phyloP scores from a whole-genome alignment of 202 grass and related monocot species.

The Brachypodium distachyon region DNA sequence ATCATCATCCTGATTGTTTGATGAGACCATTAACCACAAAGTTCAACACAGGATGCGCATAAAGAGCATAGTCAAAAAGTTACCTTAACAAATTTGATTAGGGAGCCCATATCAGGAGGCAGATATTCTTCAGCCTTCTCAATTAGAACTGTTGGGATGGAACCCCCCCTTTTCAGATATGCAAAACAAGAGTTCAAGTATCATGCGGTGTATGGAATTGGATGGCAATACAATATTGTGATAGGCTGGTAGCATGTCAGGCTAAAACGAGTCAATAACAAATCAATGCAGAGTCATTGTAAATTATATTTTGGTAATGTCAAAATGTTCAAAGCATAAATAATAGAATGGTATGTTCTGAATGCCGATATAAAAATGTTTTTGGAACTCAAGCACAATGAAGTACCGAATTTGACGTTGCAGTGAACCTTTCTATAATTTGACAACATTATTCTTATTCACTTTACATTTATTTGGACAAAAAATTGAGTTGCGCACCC shows the following conservation, averaged over 20 bases:
- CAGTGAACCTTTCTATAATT: not conserved
- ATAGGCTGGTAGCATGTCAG: not conserved
- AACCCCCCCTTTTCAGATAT: slow-evolving; percentile 47
- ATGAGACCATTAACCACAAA: slow-evolving; percentile 20
- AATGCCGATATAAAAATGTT: not conserved
- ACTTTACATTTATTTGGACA: not conserved
- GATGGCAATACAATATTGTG: not conserved
- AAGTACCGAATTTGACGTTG: not conserved
- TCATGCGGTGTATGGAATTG: not conserved
- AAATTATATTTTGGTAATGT: not conserved
- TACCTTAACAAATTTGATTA: slow-evolving; percentile 75
- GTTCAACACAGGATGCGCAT: not conserved
- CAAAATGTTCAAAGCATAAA: slow-evolving; percentile 1
- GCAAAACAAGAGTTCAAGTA: slow-evolving; percentile 13
- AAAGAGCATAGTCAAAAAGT: slow-evolving; percentile 20
- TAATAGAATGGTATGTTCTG: not conserved
- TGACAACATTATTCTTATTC: slow-evolving; percentile 7
- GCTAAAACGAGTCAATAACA: not conserved
- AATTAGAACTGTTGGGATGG: slow-evolving; percentile 62
- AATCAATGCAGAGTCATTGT: slow-evolving; percentile 8
- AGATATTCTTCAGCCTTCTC: slow-evolving; percentile 86
- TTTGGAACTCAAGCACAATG: not conserved
- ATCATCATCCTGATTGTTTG: slow-evolving; percentile 48
- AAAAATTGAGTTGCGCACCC: not conserved
- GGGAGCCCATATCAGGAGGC: slow-evolving; percentile 38